Evolutionary conservation across 306 rosid species (phyloP), one percentile per base, ranked within the genome.

Genomic region (Hippophae gyantsensis): DNA sequence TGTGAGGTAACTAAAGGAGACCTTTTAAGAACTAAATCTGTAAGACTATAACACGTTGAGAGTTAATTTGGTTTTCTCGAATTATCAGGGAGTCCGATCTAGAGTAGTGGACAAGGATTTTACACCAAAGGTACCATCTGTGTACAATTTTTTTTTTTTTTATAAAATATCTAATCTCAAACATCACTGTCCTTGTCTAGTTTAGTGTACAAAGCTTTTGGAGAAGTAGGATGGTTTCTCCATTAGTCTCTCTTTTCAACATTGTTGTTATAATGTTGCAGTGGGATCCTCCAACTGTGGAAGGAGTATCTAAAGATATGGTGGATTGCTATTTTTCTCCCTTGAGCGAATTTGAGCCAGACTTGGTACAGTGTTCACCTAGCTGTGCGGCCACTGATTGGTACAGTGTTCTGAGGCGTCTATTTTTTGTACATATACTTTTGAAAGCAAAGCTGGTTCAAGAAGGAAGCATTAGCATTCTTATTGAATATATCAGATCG

Each of bases 271-370:
- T 12, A 59, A 72, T 49, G 45, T 64, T 63, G 70, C 95, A 87
- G 95, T 87, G 98, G 98, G 79, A 90, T 79, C 98, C 98, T 73
- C 95, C 96, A n/a, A 87, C 72, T 18, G 66, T 90, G 70, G 95
- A 83, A 44, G 79, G 71, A 74, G 95, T 90, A 50, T 79, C 92
- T 48, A 48, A 67, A 66, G 96, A 87, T 62, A 81, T 87, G 98
- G 95, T 90, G 69, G 85, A 78, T 63, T 83, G 71, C 13, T 90
- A 82, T 78, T 90, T 90, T 66, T 76, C 72, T 67, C 87, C 82
- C 52, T 61, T 81, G 3, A 79, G 74, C 58, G 84, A 76, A 54
- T 57, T 46, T 48, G 98, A 92, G 79, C 81, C 95, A 44, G 92
- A 75, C 58, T 64, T 92, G 8, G 96, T 83, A 57, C 78, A 83